Conservation (phyloP, 2,329 filamentous ascomycete genomes). For the Ophiocordyceps unilateralis region DNA sequence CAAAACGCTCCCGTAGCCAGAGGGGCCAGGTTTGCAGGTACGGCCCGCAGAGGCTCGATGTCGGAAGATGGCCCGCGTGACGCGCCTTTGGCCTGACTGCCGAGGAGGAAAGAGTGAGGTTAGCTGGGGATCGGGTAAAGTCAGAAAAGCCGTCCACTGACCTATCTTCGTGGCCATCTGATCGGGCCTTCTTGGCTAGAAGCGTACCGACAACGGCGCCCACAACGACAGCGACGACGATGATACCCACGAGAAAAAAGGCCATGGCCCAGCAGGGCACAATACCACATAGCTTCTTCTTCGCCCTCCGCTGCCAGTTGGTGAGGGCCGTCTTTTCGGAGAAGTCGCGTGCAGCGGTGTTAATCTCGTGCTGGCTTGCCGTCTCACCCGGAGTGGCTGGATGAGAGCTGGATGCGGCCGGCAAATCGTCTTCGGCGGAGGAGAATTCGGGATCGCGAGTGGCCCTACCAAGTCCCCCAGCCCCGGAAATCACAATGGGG, state of each 20-base stretch:
- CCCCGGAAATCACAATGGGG: conserved; percentile 26
- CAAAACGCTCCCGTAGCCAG: conserved; percentile 37
- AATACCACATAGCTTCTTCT: conserved; percentile 37
- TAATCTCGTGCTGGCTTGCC: conserved; percentile 35
- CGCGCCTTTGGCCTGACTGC: not conserved
- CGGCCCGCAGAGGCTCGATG: conserved; percentile 29
- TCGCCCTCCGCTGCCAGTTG: conserved; percentile 37
- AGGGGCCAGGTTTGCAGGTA: conserved; percentile 31
- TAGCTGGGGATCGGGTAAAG: not conserved
- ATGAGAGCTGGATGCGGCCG: conserved; percentile 28
- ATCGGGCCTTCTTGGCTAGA: conserved; percentile 4
- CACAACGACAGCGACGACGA: conserved; percentile 37
- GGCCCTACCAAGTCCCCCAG: conserved; percentile 42
- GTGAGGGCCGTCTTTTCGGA: conserved; percentile 29
- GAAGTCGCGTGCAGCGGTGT: conserved; percentile 25
- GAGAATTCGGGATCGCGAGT: conserved; percentile 46
- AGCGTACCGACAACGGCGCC: conserved; percentile 28
- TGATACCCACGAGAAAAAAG: conserved; percentile 26
- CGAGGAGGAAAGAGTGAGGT: not conserved
- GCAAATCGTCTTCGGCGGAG: conserved; percentile 34
- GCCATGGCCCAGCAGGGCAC: conserved; percentile 45
- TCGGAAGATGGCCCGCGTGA: conserved; percentile 20
- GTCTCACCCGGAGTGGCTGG: conserved; percentile 33
- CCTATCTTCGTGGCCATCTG: conserved; percentile 7
- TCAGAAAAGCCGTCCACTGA: conserved; percentile 3